Base-by-base conservation (phyloP, 257 asterid species). In the Vinca minor region DNA sequence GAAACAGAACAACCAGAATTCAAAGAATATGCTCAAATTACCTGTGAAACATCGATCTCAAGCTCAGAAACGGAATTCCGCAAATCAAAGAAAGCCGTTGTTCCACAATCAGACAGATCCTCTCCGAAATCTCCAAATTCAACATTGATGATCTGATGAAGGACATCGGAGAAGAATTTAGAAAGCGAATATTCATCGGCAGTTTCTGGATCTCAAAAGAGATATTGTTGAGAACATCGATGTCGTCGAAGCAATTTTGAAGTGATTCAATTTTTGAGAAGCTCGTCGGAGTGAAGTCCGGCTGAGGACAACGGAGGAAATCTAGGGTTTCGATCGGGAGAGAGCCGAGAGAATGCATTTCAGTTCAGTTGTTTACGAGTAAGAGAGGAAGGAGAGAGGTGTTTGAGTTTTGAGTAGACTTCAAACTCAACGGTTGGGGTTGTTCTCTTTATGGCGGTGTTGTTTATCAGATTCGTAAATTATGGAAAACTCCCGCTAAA, bases 141-240 rank as follows among this genome's bases (percentile, higher is more conserved):
- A 56, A 64, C 69, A 35, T 64, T 76, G 55, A 85, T 64, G 58
- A 56, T 58, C 68, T 83, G 85, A 45, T 97, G 98, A 48, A 93
- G 79, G 44, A 83, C 93, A 57, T 87, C 91, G 34, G 85, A 74
- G 36, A 85, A 71, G 81, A 93, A 87, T 58, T 78, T 79, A 5
- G 89, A 77, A 65, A 89, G 89, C 67, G 94, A 73, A 42, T 80
- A 72, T 12, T 84, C 95, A 87, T 84, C 26, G 87, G 87, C 50
- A 87, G 76, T 71, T 78, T 80, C 29, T 81, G 78, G 69, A 80
- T 59, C 53, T 82, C 84, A 23, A 42, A 34, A 62, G 79, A 63
- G 69, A 67, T 36, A n/a, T n/a, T n/a, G 73, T 52, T 71, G 39
- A 73, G 62, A 50, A 75, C 53, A 11, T 89, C 82, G 73, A 80